Evolutionary conservation across 2,329 filamentous ascomycete genomes (phyloP).

Genomic region (Fusarium musae): DNA sequence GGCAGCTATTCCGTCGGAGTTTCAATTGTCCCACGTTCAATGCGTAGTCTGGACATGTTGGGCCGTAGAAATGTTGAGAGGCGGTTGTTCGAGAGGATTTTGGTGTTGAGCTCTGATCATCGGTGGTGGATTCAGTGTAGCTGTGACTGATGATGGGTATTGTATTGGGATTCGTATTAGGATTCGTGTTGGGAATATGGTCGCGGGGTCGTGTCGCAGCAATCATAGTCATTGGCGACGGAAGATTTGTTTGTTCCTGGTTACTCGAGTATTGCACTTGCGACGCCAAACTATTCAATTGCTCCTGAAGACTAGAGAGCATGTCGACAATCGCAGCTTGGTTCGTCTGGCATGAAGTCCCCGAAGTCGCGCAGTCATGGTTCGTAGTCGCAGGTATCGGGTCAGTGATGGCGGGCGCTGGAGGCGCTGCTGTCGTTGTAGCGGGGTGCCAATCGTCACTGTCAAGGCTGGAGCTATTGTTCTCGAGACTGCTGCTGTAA

Average conservation of each 20-base stretch:
- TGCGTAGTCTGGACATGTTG: constrained; percentile 44
- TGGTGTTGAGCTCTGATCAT: not conserved
- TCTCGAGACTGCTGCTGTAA: constrained; percentile 3
- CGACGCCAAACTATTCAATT: constrained; percentile 21
- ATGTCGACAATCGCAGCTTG: constrained; percentile 24
- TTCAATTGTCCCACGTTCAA: constrained; percentile 41
- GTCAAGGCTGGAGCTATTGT: not conserved
- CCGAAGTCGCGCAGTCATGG: not conserved
- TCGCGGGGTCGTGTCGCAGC: not conserved
- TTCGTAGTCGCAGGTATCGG: not conserved
- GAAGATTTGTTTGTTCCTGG: not conserved
- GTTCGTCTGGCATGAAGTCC: not conserved
- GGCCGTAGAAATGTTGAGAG: constrained; percentile 38
- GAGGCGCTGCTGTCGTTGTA: not conserved
- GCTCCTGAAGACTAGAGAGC: constrained; percentile 17
- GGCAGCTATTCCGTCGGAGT: constrained; percentile 12
- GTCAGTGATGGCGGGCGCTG: not conserved
- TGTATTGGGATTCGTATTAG: not conserved
- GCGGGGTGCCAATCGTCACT: constrained; percentile 4
- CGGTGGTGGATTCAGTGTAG: not conserved
- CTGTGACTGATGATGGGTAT: not conserved
- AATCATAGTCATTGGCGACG: constrained; percentile 4
- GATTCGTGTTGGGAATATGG: not conserved
- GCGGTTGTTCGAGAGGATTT: not conserved
- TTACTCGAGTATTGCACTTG: constrained; percentile 11